Conservation (phyloP, 2,329 filamentous ascomycete species). For the Coniochaeta sp. region DNA sequence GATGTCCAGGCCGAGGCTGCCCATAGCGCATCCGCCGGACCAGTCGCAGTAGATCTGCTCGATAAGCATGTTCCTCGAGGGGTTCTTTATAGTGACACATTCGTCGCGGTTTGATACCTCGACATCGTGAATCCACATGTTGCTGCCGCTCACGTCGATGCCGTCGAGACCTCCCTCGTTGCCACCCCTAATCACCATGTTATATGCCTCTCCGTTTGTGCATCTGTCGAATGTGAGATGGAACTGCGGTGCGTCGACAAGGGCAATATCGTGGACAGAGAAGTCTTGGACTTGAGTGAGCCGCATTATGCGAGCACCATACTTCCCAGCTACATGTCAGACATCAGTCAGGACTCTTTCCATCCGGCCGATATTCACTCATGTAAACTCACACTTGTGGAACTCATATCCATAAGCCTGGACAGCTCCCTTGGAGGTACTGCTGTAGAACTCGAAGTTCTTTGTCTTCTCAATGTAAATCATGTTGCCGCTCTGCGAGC, state of each 20-base stretch:
- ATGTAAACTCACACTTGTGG: conserved; percentile 23
- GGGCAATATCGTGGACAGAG: conserved; percentile 38
- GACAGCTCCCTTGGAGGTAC: conserved; percentile 35
- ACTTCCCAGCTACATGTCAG: conserved; percentile 8
- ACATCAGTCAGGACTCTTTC: too few relatives aligned
- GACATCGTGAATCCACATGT: conserved; percentile 53
- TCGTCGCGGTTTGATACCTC: conserved; percentile 58
- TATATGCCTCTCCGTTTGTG: conserved; percentile 44
- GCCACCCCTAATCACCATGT: conserved; percentile 44
- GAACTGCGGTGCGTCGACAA: conserved; percentile 29
- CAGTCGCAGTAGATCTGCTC: conserved; percentile 57
- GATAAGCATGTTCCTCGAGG: conserved; percentile 45
- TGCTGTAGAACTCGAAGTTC: conserved; percentile 42
- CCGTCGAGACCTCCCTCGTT: conserved; percentile 47
- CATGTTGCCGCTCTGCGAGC: conserved; percentile 15
- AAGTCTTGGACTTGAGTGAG: conserved; percentile 35
- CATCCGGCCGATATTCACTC: not conserved
- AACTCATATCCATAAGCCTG: conserved; percentile 42
- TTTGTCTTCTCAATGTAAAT: conserved; percentile 15
- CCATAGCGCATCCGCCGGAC: conserved; percentile 52
- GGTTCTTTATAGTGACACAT: conserved; percentile 33
- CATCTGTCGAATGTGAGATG: conserved; percentile 22
- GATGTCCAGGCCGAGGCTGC: conserved; percentile 41
- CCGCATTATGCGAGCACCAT: conserved; percentile 38
- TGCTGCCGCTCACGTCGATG: conserved; percentile 45